Conservation (phyloP, 164 flowering plant genomes). For the Platanus orientalis region DNA sequence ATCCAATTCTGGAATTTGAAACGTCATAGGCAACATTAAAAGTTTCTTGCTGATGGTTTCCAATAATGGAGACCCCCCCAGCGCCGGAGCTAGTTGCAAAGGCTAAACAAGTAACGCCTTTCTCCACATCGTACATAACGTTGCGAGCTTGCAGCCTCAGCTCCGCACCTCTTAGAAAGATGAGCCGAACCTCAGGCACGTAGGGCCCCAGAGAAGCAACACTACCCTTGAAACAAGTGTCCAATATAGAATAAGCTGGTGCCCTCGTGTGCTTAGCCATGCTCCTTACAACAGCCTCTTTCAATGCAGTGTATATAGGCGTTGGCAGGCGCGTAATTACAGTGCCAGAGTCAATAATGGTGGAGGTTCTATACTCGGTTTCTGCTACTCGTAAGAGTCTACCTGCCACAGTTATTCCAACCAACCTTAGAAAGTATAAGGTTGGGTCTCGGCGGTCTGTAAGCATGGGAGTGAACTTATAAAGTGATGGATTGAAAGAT, state of each 20-base stretch:
- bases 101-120: conserved; percentile 36
- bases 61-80: conserved; percentile 31
- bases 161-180: conserved; percentile 35
- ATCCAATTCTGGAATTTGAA: conserved; percentile 34
- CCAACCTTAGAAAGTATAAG: conserved; percentile 33
- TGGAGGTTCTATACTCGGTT: conserved; percentile 14
- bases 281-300: conserved; percentile 19
- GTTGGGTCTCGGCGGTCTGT: conserved; percentile 19
- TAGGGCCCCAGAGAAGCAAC: not conserved
- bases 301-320: conserved; percentile 27
- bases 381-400: conserved; percentile 15
- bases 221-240: conserved; percentile 37
- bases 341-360: conserved; percentile 58
- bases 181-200: conserved; percentile 29
- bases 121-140: conserved; percentile 21
- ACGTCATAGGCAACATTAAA: conserved; percentile 42
- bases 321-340: conserved; percentile 44
- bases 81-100: conserved; percentile 24
- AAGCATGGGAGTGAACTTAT: conserved; percentile 42
- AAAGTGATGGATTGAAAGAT: conserved; percentile 8
- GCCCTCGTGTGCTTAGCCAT: conserved; percentile 29
- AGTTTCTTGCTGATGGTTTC: conserved; percentile 45
- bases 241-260: conserved; percentile 30
- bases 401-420: conserved; percentile 28
- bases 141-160: conserved; percentile 25